Percentiles rank a stretch among this genome's conserved stretches.
Evolutionary conservation across 108 stramenopile genomes (phyloP).

Genomic region (Skeletonema grethae): DNA sequence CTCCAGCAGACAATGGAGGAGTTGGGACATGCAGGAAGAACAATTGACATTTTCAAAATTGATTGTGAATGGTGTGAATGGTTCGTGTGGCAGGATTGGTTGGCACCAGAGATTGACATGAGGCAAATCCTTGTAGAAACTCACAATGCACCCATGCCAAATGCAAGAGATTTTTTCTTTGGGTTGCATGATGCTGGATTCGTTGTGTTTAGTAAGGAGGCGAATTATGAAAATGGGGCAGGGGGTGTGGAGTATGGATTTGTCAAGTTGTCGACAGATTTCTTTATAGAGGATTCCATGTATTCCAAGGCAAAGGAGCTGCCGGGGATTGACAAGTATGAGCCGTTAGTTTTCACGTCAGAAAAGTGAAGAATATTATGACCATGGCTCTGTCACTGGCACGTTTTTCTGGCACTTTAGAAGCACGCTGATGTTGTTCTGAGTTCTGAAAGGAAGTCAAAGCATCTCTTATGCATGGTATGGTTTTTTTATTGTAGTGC

Average conservation of each 20-base stretch:
- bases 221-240: conserved; percentile 43
- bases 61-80: conserved; percentile 56
- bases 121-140: conserved; percentile 48
- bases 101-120: conserved; percentile 27
- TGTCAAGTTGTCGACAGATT: conserved; percentile 40
- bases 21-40: conserved; percentile 56
- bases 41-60: conserved; percentile 67
- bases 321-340: conserved; percentile 7
- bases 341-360: not conserved
- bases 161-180: conserved; percentile 47
- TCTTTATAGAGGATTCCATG: conserved; percentile 38
- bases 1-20: conserved; percentile 46
- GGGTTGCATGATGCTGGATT: conserved; percentile 46
- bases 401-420: too few relatives aligned
- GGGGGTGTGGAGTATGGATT: conserved; percentile 59
- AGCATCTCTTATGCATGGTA: too few relatives aligned
- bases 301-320: conserved; percentile 24
- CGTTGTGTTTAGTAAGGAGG: conserved; percentile 51
- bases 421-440: too few relatives aligned
- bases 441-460: too few relatives aligned
- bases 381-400: too few relatives aligned
- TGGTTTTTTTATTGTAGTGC: too few relatives aligned
- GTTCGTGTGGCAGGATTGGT: conserved; percentile 39
- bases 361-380: too few relatives aligned
- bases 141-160: conserved; percentile 46